Conservation (phyloP, 208 protist species). For the Acanthamoeba divionensis region DNA sequence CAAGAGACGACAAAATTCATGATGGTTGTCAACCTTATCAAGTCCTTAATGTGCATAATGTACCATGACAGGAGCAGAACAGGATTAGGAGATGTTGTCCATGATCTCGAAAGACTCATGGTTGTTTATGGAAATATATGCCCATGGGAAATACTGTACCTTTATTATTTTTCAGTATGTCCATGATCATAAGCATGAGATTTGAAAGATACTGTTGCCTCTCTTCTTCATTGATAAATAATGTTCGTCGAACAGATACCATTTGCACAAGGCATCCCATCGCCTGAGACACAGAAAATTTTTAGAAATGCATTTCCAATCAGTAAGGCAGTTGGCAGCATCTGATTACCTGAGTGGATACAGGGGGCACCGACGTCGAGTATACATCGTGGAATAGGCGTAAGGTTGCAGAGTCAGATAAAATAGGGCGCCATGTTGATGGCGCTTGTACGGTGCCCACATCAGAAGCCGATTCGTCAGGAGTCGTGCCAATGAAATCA, state of each 20-base stretch:
- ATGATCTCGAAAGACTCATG: too few relatives aligned
- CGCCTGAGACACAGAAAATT: not conserved
- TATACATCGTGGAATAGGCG: conserved; percentile 80
- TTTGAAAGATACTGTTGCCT: conserved; percentile 65
- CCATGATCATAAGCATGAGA: conserved; percentile 65
- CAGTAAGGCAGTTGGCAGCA: not conserved
- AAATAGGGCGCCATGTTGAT: conserved; percentile 70
- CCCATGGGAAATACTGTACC: conserved; percentile 53
- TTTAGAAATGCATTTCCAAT: not conserved
- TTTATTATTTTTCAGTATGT: conserved; percentile 65
- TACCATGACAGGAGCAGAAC: not conserved
- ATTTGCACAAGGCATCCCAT: conserved; percentile 80
- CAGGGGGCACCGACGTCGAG: not conserved
- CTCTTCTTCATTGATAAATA: conserved; percentile 76
- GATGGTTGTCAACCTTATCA: conserved; percentile 76
- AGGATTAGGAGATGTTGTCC: too few relatives aligned
- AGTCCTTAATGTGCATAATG: conserved; percentile 43
- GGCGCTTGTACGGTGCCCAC: conserved; percentile 79
- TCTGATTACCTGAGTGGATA: conserved; percentile 46
- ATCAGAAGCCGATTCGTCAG: conserved; percentile 76
- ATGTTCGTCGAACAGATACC: conserved; percentile 74
- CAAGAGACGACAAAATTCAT: conserved; percentile 80
- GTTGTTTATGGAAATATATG: too few relatives aligned
- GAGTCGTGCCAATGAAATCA: conserved; percentile 79
- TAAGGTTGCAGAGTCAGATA: conserved; percentile 75